Base-by-base conservation (phyloP, 139 green algal species). In the Volvox reticuliferus region DNA sequence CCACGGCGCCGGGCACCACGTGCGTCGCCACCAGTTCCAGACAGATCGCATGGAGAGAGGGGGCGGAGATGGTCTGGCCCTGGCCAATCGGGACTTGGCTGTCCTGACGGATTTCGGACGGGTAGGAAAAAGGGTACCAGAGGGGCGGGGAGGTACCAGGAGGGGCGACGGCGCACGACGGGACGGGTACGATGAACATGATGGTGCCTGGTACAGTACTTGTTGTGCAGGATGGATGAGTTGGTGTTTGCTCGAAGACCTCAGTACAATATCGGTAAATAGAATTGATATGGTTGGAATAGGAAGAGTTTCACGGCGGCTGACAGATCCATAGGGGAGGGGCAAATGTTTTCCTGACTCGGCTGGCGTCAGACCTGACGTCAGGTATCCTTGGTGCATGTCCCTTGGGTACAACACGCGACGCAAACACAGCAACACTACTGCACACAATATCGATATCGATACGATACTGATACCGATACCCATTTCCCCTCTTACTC, bases 61-160 rank as follows among this genome's bases (percentile, higher is more conserved):
- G 98, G 5, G 98, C 98, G 6, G 93, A 97, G 88, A 99, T 99
- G 83, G 96, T 99, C 83, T 96, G 92, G 36, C 83, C 93, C 62
- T 93, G 91, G 9, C 95, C 95, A 67, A 97, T 97, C 37, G 94
- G 86, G 68, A 97, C 73, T 14, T 94, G 93, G 44, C 75, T 69
- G 91, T 97, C 95, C 93, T 96, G 90, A 44, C n/a, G n/a, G 26
- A 75, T 22, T 73, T 28, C 0, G 33, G 3, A 16, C 2, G 20
- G 37, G 37, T 14, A 75, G 73, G 20, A 55, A 35, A 75, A 19
- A 32, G 32, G 76, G 76, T 63, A 33, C 73, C 22, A 2, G 68
- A 36, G 37, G 22, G 22, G 36, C 36, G n/a, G n/a, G n/a, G n/a
- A n/a, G n/a, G n/a, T n/a, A n/a, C n/a, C n/a, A n/a, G n/a, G 68